These are phyloP conservation scores for Periconia sp. DNA, from an alignment of 2,329 filamentous ascomycete genomes.

Conservation along the genomic window DNA sequence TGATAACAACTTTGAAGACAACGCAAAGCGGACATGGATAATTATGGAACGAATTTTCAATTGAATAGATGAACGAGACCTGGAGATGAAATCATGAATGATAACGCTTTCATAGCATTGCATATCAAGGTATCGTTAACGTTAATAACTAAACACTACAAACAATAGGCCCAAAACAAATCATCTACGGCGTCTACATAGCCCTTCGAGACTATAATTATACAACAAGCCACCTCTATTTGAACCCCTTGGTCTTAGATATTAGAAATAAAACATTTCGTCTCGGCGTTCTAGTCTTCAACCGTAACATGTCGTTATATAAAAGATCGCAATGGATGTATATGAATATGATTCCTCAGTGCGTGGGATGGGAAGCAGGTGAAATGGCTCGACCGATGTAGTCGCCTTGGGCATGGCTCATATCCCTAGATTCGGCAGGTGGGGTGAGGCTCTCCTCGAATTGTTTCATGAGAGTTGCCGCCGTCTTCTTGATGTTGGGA, in stretches of 20 bases:
- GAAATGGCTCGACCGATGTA: conserved; percentile 37
- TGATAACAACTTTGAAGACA: too few species aligned
- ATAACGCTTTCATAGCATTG: too few species aligned
- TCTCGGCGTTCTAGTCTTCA: conserved; percentile 26
- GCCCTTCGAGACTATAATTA: conserved; percentile 2
- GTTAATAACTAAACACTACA: conserved; percentile 4
- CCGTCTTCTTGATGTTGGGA: conserved; percentile 78
- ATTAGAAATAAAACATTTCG: conserved; percentile 28
- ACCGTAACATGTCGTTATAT: conserved; percentile 33
- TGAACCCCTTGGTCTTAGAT: conserved; percentile 8
- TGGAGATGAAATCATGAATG: too few species aligned
- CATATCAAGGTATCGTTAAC: conserved; percentile 3
- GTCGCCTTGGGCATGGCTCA: conserved; percentile 36
- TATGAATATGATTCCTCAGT: conserved; percentile 21
- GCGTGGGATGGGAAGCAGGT: conserved; percentile 19
- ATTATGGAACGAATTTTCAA: too few species aligned
- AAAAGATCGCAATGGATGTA: not conserved
- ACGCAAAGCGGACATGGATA: too few species aligned
- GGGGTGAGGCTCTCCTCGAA: conserved; percentile 80
- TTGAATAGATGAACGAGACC: too few species aligned
- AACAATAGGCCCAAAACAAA: not conserved
- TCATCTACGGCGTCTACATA: not conserved
- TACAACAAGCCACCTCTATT: conserved; percentile 23
- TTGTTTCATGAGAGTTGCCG: conserved; percentile 84
- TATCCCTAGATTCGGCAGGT: conserved; percentile 35